These are phyloP conservation scores for Mucor velutinosus DNA, from an alignment of 371 early-diverging fungal species.

Conservation along the genomic window DNA sequence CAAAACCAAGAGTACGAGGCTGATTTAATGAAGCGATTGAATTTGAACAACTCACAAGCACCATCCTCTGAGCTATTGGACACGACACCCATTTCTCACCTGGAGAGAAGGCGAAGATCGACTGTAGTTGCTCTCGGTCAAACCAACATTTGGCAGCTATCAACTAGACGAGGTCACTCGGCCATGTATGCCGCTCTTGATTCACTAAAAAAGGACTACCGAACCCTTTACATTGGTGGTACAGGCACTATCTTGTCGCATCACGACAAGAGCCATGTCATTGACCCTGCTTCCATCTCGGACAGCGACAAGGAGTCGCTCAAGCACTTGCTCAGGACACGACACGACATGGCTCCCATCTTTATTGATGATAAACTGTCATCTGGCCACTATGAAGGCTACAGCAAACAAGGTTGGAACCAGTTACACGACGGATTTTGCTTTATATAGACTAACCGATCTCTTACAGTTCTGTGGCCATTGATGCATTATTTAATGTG, in stretches of 20 bases:
- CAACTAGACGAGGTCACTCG: constrained; percentile 72
- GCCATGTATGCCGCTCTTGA: constrained; percentile 82
- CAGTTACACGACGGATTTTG: neutral
- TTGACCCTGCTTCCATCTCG: constrained; percentile 14
- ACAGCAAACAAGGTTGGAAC: constrained; percentile 80
- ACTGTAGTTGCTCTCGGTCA: constrained; percentile 29
- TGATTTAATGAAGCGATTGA: neutral
- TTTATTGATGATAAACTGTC: constrained; percentile 76
- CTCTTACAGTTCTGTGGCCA: constrained; percentile 91
- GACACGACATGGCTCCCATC: constrained; percentile 72
- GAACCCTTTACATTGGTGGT: constrained; percentile 73
- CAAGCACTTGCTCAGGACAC: constrained; percentile 42
- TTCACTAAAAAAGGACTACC: constrained; percentile 51
- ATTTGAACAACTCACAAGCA: neutral
- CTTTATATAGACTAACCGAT: constrained; percentile 10
- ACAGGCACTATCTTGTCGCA: constrained; percentile 57
- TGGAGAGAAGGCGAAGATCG: constrained; percentile 36
- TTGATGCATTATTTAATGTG: constrained; percentile 95
- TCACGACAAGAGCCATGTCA: constrained; percentile 20
- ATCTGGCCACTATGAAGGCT: constrained; percentile 87
- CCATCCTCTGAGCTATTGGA: neutral
- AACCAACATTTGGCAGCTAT: constrained; percentile 37
- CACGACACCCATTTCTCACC: constrained; percentile 33
- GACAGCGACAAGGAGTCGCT: constrained; percentile 46
- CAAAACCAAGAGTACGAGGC: neutral